These are phyloP conservation scores for cucumber (Cucumis sativus) DNA, from an alignment of 306 rosid species.

Conservation along the genomic window DNA sequence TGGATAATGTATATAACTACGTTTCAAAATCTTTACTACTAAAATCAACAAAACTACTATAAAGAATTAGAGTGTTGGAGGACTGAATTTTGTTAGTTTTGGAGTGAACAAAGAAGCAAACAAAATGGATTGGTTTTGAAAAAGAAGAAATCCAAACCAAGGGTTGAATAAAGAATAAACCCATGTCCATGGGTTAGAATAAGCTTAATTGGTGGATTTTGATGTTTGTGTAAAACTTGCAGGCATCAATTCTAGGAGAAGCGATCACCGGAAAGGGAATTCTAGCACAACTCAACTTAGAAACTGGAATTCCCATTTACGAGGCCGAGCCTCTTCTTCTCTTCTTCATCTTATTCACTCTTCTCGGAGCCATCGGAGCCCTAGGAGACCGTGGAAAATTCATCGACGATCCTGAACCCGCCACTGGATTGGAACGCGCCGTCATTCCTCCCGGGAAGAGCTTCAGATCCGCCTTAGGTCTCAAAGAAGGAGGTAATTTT, in stretches of 20 bases:
- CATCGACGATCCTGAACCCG: conserved; percentile 43
- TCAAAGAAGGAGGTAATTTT: conserved; percentile 55
- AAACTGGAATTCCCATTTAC: conserved; percentile 86
- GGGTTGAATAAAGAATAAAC: no score
- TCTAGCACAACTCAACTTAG: conserved; percentile 72
- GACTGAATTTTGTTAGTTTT: no score
- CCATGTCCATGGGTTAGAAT: no score
- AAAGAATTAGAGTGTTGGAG: no score
- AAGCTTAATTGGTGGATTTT: no score
- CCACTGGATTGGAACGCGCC: conserved; percentile 44
- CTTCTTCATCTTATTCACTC: conserved; percentile 86
- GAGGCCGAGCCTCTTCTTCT: conserved; percentile 97
- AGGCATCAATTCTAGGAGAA: conserved; percentile 94
- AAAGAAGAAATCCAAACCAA: no score
- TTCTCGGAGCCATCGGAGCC: conserved; percentile 97
- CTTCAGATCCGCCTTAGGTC: conserved; percentile 61
- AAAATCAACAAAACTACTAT: no score
- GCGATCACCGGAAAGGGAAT: conserved; percentile 90
- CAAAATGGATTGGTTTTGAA: no score
- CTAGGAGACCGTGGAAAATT: conserved; percentile 89
- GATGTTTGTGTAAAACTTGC: background rate
- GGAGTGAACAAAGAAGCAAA: no score
- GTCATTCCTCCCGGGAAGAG: conserved; percentile 74
- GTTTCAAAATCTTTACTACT: no score
- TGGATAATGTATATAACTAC: no score